Base-by-base conservation (phyloP, 2,329 filamentous ascomycete species). In the Bretziella fagacearum region DNA sequence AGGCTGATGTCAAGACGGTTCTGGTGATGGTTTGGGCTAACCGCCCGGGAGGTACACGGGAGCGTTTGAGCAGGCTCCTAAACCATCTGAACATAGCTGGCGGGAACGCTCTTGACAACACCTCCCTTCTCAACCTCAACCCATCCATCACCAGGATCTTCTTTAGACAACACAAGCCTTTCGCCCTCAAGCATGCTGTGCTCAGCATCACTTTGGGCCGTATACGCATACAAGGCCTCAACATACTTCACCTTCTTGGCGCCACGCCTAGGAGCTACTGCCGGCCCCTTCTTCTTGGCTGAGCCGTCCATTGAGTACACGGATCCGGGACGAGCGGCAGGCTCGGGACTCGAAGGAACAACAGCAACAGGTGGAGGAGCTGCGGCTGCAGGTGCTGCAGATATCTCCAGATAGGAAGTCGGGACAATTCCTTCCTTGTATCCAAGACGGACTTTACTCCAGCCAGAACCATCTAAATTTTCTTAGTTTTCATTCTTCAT, bases 181-280 rank as follows among this genome's bases (percentile, higher is more conserved):
- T 98, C 91, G 1, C 91, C 91, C 62, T 93, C 89, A 1, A 61
- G 60, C 84, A 98, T 98, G 57, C 72, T 85, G 62, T 89, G 86
- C 63, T 98, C 91, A 6, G 77, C 74, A 4, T 93, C 84, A 54
- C 78, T 86, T 56, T 85, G 79, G 15, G 89, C 85, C 44, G 79
- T 70, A 60, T 98, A 98, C 44, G 91, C 84, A 60, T 96, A 98
- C 56, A 96, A 54, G 1, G 91, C 91, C 59, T 94, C 83, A 1
- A 93, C 89, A 56, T 96, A 93, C 58, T 81, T 84, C 29, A 95
- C 69, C 61, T 93, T 94, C 74, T 94, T 95, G 3, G 86, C 87
- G 11, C 87, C 87, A 7, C 87, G 77, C 54, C 80, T 80, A 3
- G 91, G 91, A 11, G 91, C 91, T 3, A 98, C 91, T 0, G 81